Conservation (phyloP, 805 yeast species). For the Candida nonsorbophila region DNA sequence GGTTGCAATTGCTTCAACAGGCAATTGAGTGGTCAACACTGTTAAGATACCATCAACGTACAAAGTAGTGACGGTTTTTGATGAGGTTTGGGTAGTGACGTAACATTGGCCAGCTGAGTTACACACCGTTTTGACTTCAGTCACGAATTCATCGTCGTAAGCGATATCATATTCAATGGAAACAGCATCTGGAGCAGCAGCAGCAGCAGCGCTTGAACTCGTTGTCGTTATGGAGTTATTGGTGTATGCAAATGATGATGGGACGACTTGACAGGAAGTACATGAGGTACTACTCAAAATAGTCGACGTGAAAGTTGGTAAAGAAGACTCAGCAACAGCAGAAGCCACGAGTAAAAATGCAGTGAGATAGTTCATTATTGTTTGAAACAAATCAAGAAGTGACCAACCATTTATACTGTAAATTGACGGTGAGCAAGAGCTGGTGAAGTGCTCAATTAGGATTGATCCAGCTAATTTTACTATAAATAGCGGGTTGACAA, state of each 20-base stretch:
- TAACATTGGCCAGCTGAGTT: slow-evolving; percentile 20
- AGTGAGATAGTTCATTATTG: slow-evolving; percentile 4
- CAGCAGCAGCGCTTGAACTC: slow-evolving; percentile 3
- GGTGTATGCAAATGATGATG: slow-evolving; percentile 15
- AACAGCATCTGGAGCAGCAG: slow-evolving; percentile 6
- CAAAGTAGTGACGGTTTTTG: slow-evolving; percentile 28
- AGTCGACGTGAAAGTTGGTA: slow-evolving; percentile 17
- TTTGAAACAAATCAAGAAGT: no score
- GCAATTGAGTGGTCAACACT: slow-evolving; percentile 22
- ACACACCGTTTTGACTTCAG: slow-evolving; percentile 28
- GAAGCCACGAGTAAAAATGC: slow-evolving; percentile 12
- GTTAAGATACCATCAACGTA: slow-evolving; percentile 35
- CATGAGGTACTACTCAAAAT: slow-evolving; percentile 9
- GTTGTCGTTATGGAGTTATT: slow-evolving; percentile 10
- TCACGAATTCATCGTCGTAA: slow-evolving; percentile 12
- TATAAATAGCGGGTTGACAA: no score
- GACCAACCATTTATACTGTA: no score
- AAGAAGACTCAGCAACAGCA: slow-evolving; percentile 14
- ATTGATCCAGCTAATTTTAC: no score
- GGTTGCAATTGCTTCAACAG: slow-evolving; percentile 1
- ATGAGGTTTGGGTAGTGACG: slow-evolving; percentile 28
- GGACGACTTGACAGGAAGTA: slow-evolving; percentile 8
- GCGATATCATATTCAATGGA: slow-evolving; percentile 18
- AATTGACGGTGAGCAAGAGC: no score
- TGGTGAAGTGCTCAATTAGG: no score